Evolutionary conservation across 495 filamentous ascomycete species (phyloP), one percentile per base, ranked within the genome.

Genomic region (Penicillium malachiteum): DNA sequence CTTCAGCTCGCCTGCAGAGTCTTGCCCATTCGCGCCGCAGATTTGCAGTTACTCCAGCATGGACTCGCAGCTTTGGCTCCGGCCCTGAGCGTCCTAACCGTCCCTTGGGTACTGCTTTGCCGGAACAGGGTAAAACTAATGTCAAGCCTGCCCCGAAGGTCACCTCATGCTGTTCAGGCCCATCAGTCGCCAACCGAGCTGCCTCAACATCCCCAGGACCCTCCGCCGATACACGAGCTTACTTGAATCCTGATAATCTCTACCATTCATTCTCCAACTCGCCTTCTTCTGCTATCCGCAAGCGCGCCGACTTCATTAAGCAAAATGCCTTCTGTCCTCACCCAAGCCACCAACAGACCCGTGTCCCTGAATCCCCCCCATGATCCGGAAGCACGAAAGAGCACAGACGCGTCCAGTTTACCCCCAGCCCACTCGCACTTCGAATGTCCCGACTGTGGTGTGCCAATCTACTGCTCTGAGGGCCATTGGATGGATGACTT

Each of bases 401-500:
- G 62, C 31, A 47, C 65, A 30, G 59, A 71, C 34, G 66, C 59
- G n/a, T 72, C 76, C n/a, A 73, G 52, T 43, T 63, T 78, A 38
- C 79, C 89, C 3, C 87, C 92, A 4, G 81, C 82, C 8, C 91
- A 94, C 71, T 89, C 96, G 55, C 81, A 86, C 50, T 96, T 93
- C 69, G 95, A 97, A 73, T 99, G 94, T 62, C 91, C 92, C 9
- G 94, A 97, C 73, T 99, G 94, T 62, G 94, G 94, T 16, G 86
- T 97, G 18, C 94, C 94, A 1, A 84, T 95, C 0, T 96, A 92
- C 61, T 99, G 94, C 73, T 92, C 84, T 37, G 87, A 96, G 70
- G 87, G 88, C 39, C 95, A 99, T 68, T 97, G 91, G 88, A 89
- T 86, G 54, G 90, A 93, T 55, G 92, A 97, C 69, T 99, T 94